These are phyloP conservation scores for Colletotrichum sp. DNA, from an alignment of 2,329 filamentous ascomycete species.

Conservation along the genomic window DNA sequence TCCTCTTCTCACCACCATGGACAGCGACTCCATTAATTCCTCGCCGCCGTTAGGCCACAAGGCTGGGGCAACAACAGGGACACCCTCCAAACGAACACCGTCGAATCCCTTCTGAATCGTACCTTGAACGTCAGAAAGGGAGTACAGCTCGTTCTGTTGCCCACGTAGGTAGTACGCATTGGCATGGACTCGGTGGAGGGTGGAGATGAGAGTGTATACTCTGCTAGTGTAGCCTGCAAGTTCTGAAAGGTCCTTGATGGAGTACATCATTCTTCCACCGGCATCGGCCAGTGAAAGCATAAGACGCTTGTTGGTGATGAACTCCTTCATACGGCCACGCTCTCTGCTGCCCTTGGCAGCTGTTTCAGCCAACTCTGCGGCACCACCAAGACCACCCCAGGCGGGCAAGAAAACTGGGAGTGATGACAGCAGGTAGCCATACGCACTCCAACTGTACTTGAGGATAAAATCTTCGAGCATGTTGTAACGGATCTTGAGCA, in stretches of 20 bases:
- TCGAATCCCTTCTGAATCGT: slow-evolving; percentile 96
- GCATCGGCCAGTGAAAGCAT: slow-evolving; percentile 98
- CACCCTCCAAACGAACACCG: slow-evolving; percentile 89
- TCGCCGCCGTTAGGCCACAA: slow-evolving; percentile 91
- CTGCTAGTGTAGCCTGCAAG: slow-evolving; percentile 94
- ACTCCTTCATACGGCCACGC: slow-evolving; percentile 92
- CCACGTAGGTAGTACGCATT: slow-evolving; percentile 80
- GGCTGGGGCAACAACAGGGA: slow-evolving; percentile 88
- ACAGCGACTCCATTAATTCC: slow-evolving; percentile 86
- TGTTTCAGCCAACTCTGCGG: slow-evolving; percentile 65
- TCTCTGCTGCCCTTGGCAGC: slow-evolving; percentile 66
- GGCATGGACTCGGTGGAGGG: slow-evolving; percentile 91
- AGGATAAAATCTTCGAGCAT: slow-evolving; percentile 98
- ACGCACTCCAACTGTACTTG: slow-evolving; percentile 98
- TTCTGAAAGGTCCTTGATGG: slow-evolving; percentile 96
- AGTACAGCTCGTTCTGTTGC: slow-evolving; percentile 79
- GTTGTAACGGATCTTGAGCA: slow-evolving; percentile 96
- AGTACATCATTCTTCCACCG: slow-evolving; percentile 99
- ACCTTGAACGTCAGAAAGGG: slow-evolving; percentile 88
- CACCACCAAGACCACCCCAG: slow-evolving; percentile 85
- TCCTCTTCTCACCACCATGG: slow-evolving; percentile 86
- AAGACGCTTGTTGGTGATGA: slow-evolving; percentile 97
- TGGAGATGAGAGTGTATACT: slow-evolving; percentile 94
- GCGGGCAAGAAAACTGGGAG: slow-evolving; percentile 93
- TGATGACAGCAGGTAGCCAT: slow-evolving; percentile 92